Percentiles rank a stretch among this genome's conserved stretches.
phyloP scores from a whole-genome alignment of 495 filamentous ascomycete genomes.

The Talaromyces borbonicus region DNA sequence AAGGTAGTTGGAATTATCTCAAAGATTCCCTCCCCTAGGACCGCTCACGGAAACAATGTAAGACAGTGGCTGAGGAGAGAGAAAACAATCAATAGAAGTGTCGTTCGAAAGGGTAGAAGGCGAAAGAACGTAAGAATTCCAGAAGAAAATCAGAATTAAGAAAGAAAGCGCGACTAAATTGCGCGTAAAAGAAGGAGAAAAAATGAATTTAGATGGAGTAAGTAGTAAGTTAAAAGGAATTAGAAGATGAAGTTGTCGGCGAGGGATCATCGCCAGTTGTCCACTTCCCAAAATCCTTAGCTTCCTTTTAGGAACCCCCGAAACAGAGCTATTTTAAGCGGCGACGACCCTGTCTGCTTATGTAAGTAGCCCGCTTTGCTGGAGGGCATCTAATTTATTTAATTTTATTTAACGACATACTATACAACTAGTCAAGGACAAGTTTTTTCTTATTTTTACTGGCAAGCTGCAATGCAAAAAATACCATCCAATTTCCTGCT shows the following conservation, averaged over 20 bases:
- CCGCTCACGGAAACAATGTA: neutral
- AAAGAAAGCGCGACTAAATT: neutral
- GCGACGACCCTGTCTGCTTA: neutral
- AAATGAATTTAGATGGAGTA: neutral
- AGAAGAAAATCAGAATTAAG: neutral
- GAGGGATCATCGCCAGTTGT: conserved; percentile 3
- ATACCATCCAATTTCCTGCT: too few species aligned
- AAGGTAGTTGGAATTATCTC: neutral
- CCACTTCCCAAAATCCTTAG: conserved; percentile 3
- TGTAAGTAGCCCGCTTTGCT: neutral
- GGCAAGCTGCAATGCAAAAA: too few species aligned
- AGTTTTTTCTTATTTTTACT: too few species aligned
- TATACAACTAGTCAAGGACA: too few species aligned
- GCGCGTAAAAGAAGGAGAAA: neutral
- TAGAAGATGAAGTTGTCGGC: conserved; percentile 9
- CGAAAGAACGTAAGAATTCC: neutral
- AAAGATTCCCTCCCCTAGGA: neutral
- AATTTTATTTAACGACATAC: neutral
- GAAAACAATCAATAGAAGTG: conserved; percentile 4
- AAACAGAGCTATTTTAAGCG: conserved; percentile 7
- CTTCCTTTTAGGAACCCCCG: too few species aligned
- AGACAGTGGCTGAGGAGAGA: neutral
- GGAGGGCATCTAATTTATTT: neutral
- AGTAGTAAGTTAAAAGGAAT: neutral
- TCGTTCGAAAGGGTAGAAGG: neutral